Conservation (phyloP, 495 filamentous ascomycete species). For the Acidomyces sp. region DNA sequence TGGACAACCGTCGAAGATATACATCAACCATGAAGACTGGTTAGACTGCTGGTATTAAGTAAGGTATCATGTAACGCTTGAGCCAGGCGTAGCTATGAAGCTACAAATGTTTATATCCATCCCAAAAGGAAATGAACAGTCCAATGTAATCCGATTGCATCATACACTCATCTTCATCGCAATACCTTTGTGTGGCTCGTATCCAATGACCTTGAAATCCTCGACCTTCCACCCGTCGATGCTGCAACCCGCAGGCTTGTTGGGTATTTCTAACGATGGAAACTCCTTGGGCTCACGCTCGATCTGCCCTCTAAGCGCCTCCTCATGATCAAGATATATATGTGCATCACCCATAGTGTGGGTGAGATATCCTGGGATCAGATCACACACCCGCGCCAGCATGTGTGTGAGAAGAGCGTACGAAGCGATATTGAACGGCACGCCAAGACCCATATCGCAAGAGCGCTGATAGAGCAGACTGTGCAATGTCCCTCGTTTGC, state of each 20-base stretch:
- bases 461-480: constrained; percentile 86
- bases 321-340: constrained; percentile 86
- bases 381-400: constrained; percentile 70
- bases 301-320: constrained; percentile 69
- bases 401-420: constrained; percentile 92
- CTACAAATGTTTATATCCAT: too few species aligned
- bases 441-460: constrained; percentile 93
- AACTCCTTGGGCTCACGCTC: constrained; percentile 68
- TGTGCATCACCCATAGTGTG: constrained; percentile 96
- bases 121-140: too few species aligned
- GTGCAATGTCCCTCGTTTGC: constrained; percentile 51
- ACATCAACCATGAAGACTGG: too few species aligned
- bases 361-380: constrained; percentile 70
- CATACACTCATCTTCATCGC: constrained; percentile 97
- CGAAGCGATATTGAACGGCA: constrained; percentile 93
- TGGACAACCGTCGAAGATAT: too few species aligned
- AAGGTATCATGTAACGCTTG: too few species aligned
- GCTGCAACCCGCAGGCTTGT: constrained; percentile 42
- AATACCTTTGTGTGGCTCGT: constrained; percentile 79
- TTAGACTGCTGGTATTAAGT: too few species aligned
- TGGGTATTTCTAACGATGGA: constrained; percentile 53
- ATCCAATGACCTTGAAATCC: constrained; percentile 79
- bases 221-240: constrained; percentile 79
- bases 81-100: too few species aligned
- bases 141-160: too few species aligned